Percentiles rank a stretch among this genome's conserved stretches.
phyloP scores from a whole-genome alignment of 176 grass and related monocot genomes.

The Pontederia paniculata region DNA sequence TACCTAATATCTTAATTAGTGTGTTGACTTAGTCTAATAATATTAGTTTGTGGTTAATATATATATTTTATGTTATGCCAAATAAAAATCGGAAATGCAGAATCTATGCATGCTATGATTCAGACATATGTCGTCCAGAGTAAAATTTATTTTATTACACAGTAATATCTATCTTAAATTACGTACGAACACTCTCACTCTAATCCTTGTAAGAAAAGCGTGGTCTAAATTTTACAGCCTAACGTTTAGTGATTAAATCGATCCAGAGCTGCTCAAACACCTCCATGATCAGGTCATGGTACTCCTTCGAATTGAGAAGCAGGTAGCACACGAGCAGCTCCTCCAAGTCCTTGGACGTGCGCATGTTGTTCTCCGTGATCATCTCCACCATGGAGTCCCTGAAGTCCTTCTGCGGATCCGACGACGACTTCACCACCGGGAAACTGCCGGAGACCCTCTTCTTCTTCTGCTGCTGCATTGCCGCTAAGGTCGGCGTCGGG shows the following conservation, averaged over 20 bases:
- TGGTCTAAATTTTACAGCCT: slow-evolving; percentile 15
- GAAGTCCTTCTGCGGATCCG: slow-evolving; percentile 66
- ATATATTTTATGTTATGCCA: too few relatives aligned
- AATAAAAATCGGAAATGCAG: too few relatives aligned
- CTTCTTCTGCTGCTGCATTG: background rate
- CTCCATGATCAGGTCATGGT: slow-evolving; percentile 82
- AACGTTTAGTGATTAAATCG: slow-evolving; percentile 31
- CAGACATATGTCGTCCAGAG: too few relatives aligned
- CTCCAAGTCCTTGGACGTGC: slow-evolving; percentile 61
- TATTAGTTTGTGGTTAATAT: too few relatives aligned
- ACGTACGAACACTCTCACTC: background rate
- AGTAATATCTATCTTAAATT: background rate
- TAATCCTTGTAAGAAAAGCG: background rate
- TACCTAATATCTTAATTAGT: too few relatives aligned
- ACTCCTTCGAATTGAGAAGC: slow-evolving; percentile 66
- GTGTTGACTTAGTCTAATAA: too few relatives aligned
- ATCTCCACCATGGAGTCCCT: slow-evolving; percentile 93
- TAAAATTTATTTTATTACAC: background rate
- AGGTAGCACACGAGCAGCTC: slow-evolving; percentile 94
- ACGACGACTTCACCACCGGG: slow-evolving; percentile 66
- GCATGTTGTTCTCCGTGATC: slow-evolving; percentile 68
- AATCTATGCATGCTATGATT: too few relatives aligned
- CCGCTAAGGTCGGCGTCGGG: background rate
- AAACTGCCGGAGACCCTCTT: slow-evolving; percentile 40
- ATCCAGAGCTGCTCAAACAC: slow-evolving; percentile 82